Evolutionary conservation across 2,329 filamentous ascomycete genomes (phyloP), one percentile per base, ranked within the genome.

Genomic region (Xylariaceae sp.): DNA sequence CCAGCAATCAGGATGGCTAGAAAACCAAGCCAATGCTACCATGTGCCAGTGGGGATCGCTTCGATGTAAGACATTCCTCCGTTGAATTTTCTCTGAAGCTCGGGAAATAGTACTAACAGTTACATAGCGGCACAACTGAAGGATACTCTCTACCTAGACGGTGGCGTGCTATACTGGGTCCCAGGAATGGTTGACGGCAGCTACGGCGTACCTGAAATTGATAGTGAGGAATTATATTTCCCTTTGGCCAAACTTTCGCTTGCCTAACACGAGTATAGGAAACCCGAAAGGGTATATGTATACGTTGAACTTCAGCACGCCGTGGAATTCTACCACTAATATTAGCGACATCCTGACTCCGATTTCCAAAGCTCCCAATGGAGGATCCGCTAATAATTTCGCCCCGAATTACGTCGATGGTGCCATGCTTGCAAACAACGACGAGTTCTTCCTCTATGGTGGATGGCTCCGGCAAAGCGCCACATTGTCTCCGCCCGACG

Each of bases 131-230:
- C 56, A n/a, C 54, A 54, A 44, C 11, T 58, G 5, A 75, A 76
- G 39, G 82, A 87, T 58, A 82, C 76, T 2, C 67, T 86, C 14
- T 87, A 85, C 60, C 64, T 88, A 18, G 83, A 88, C 62, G 85
- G 85, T 35, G 85, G 85, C 3, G 54, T 62, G 39, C 63, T 85
- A 11, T 72, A 54, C 51, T 86, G 83, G 81, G 54, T 67, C 32
- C 72, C 74, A 2, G 75, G 75, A 11, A 58, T 79, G 44, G 63
- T 69, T 2, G 71, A 80, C 58, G 80, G 77, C 3, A 53, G 59
- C 6, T 58, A 58, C 39, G 66, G 59, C 1, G 1, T 42, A 1
- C 54, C 65, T 0, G 49, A 49, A 7, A 54, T 55, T 22, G 72
- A 78, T 56, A 65, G 81, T 82, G 64, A 62, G 71, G 68, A 14